phyloP scores from a whole-genome alignment of 2,329 filamentous ascomycete species.

The Emericellopsis atlantica region DNA sequence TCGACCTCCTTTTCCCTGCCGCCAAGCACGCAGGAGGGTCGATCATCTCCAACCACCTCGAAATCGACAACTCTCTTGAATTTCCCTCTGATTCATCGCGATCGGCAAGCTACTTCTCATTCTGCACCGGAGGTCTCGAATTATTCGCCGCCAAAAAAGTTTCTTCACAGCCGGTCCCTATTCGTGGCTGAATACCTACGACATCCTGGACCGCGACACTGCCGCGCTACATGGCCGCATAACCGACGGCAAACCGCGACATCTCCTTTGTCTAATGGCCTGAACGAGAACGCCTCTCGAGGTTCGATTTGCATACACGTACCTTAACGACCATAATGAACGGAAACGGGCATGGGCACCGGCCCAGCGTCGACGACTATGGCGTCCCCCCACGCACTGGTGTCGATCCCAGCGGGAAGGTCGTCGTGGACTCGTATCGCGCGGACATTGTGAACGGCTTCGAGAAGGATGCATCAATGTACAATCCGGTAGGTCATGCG shows the following conservation, averaged over 20 bases:
- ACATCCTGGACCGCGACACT: too few relatives aligned
- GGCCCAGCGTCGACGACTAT: constrained; percentile 21
- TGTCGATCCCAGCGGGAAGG: constrained; percentile 28
- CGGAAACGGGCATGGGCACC: constrained; percentile 27
- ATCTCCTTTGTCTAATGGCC: constrained; percentile 1
- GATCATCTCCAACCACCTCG: too few relatives aligned
- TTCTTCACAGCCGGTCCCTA: too few relatives aligned
- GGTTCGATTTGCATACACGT: background rate
- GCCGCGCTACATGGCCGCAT: background rate
- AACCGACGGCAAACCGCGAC: too few relatives aligned
- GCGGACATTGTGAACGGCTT: constrained; percentile 40
- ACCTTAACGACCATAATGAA: constrained; percentile 2
- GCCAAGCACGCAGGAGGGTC: too few relatives aligned
- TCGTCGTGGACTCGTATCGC: constrained; percentile 46
- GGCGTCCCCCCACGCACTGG: constrained; percentile 15
- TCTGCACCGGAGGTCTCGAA: too few relatives aligned
- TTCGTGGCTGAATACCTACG: too few relatives aligned
- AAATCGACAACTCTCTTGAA: too few relatives aligned
- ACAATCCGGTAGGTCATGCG: constrained; percentile 38
- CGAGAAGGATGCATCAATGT: constrained; percentile 38
- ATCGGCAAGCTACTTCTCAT: too few relatives aligned
- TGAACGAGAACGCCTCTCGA: background rate
- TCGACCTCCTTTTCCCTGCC: too few relatives aligned
- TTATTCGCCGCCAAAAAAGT: too few relatives aligned
- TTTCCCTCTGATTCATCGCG: too few relatives aligned